A percentile compares a stretch with the other conserved stretches of the same genome.
Conservation (phyloP, 78 protist species). For the Pigoraptor vietnamica region DNA sequence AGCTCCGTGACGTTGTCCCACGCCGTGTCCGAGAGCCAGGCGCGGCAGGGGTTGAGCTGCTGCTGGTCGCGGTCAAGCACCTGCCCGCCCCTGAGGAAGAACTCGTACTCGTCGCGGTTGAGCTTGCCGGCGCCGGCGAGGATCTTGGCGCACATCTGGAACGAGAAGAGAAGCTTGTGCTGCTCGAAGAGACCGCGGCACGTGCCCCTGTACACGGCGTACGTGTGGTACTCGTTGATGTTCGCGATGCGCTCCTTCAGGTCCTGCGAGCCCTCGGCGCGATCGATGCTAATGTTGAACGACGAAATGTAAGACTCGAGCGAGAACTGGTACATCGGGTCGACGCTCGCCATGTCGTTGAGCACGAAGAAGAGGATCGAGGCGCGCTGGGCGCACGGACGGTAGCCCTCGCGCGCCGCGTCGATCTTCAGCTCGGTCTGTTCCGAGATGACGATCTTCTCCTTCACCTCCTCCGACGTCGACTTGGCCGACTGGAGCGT, state of each 20-base stretch:
- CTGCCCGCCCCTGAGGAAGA: conserved; percentile 77
- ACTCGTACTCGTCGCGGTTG: conserved; percentile 54
- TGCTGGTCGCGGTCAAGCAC: conserved; percentile 58
- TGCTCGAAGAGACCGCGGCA: conserved; percentile 80
- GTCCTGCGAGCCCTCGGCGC: background rate
- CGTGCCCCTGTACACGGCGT: conserved; percentile 48
- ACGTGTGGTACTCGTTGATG: conserved; percentile 63
- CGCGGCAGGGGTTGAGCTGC: conserved; percentile 54
- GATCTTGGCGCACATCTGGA: conserved; percentile 71
- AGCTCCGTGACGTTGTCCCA: conserved; percentile 83
- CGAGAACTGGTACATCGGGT: conserved; percentile 88
- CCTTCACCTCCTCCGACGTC: conserved; percentile 54
- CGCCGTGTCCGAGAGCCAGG: conserved; percentile 61
- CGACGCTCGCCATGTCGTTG: conserved; percentile 63
- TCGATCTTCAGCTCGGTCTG: conserved; percentile 51
- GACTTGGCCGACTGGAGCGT: conserved; percentile 60
- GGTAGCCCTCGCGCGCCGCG: conserved; percentile 57
- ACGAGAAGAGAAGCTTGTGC: conserved; percentile 84
- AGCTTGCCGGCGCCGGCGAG: conserved; percentile 36
- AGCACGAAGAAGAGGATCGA: conserved; percentile 79
- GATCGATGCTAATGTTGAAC: conserved; percentile 40
- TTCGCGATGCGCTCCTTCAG: conserved; percentile 41
- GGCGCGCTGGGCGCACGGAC: conserved; percentile 74
- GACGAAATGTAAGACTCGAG: conserved; percentile 64
- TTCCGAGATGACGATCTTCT: conserved; percentile 35